Evolutionary conservation across 768 basidiomycete species (phyloP).

Genomic region (Serendipita sp.): DNA sequence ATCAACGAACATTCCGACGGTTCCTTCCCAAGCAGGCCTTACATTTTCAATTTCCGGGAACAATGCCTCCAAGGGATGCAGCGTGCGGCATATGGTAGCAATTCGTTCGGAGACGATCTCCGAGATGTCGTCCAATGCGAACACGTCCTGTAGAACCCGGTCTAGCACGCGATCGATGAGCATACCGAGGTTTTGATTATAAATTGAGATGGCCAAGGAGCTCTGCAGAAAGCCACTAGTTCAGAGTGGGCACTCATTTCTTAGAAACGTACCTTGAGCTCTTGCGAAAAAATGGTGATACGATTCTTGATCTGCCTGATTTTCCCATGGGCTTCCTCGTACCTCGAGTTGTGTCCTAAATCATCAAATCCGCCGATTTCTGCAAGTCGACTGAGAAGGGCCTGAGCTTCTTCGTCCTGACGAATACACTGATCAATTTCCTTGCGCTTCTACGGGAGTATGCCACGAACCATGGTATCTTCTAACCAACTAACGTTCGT

Average conservation of each 20-base stretch:
- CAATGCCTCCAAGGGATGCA: conserved; percentile 63
- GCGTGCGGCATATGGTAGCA: conserved; percentile 63
- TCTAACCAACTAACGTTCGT: conserved; percentile 57
- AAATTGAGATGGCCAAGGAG: conserved; percentile 52
- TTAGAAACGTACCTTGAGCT: conserved; percentile 44
- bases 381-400: not conserved
- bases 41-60: conserved; percentile 52
- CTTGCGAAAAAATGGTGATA: conserved; percentile 43
- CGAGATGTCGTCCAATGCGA: conserved; percentile 71
- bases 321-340: conserved; percentile 17
- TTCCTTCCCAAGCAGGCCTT: conserved; percentile 10
- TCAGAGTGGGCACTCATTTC: too few relatives aligned
- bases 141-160: conserved; percentile 51
- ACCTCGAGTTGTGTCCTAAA: not conserved
- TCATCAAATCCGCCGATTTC: not conserved
- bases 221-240: conserved; percentile 24
- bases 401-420: conserved; percentile 7
- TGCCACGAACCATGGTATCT: conserved; percentile 40
- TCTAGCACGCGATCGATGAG: conserved; percentile 52
- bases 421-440: not conserved
- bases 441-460: not conserved
- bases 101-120: conserved; percentile 72
- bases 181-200: conserved; percentile 53
- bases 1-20: not conserved
- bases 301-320: conserved; percentile 45